phyloP scores from a whole-genome alignment of 306 rosid genomes.

The Alnus glutinosa region DNA sequence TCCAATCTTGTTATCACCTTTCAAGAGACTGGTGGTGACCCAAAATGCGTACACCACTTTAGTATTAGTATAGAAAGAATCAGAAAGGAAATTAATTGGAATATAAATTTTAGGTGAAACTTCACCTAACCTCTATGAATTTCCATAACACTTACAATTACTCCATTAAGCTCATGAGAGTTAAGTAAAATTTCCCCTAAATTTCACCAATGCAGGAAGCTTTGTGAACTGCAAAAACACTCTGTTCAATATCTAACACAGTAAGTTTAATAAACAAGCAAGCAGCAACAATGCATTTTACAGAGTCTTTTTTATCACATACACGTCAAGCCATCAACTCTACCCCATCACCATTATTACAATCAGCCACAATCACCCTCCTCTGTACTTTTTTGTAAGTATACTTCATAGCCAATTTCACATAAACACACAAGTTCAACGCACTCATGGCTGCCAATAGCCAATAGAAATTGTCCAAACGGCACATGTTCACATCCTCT shows the following conservation, averaged over 20 bases:
- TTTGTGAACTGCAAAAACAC: neutral
- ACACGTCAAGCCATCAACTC: constrained; percentile 19
- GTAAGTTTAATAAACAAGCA: neutral
- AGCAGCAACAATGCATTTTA: neutral
- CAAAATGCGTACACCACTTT: too few relatives aligned
- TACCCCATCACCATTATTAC: constrained; percentile 6
- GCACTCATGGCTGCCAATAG: constrained; percentile 30
- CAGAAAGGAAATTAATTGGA: too few relatives aligned
- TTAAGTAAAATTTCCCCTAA: too few relatives aligned
- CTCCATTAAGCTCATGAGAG: too few relatives aligned
- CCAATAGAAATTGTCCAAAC: constrained; percentile 52
- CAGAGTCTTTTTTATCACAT: neutral
- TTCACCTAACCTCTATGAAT: too few relatives aligned
- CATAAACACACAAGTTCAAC: constrained; percentile 33
- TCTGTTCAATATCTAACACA: neutral
- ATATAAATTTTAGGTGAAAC: too few relatives aligned
- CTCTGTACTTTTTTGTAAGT: constrained; percentile 41
- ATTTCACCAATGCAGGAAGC: too few relatives aligned
- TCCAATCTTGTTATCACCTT: too few relatives aligned
- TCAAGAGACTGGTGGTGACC: too few relatives aligned
- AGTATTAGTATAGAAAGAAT: too few relatives aligned
- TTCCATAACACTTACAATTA: too few relatives aligned
- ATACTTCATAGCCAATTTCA: constrained; percentile 35
- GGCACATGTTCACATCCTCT: constrained; percentile 42
- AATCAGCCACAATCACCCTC: constrained; percentile 5